Evolutionary conservation across 345 rosid genomes (phyloP).

Genomic region (Citrus inodora): DNA sequence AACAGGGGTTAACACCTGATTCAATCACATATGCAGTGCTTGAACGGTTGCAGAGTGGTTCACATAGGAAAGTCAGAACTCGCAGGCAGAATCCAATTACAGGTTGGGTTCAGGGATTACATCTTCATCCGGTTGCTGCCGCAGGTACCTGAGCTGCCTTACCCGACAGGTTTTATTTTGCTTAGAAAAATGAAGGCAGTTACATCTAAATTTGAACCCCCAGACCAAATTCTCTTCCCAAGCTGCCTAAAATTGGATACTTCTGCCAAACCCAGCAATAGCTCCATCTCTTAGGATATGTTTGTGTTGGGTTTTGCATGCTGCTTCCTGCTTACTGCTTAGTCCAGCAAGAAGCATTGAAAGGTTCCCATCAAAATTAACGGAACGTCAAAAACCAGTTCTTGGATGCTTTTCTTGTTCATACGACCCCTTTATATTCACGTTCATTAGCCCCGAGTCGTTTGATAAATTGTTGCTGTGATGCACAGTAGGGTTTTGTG

Average conservation of each 20-base stretch:
- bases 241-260: not conserved
- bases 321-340: not conserved
- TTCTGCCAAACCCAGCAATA: not conserved
- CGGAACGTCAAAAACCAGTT: not conserved
- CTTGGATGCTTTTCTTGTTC: not conserved
- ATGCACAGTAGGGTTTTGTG: not conserved
- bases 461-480: not conserved
- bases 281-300: too few relatives aligned
- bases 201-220: not conserved
- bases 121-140: not conserved
- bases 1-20: slow-evolving; percentile 83
- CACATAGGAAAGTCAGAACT: slow-evolving; percentile 51
- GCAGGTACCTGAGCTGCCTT: not conserved
- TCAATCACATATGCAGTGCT: slow-evolving; percentile 74
- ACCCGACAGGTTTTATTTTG: not conserved
- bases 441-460: not conserved
- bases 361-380: not conserved
- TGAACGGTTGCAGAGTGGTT: slow-evolving; percentile 74
- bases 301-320: not conserved
- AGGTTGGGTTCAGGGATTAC: slow-evolving; percentile 56
- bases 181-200: not conserved
- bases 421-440: not conserved
- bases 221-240: too few relatives aligned
- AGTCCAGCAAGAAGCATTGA: not conserved
- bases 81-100: slow-evolving; percentile 88